Percentiles rank a stretch among this genome's conserved stretches.
Evolutionary conservation across 768 basidiomycete species (phyloP).

Genomic region (Psilocybe sp.): DNA sequence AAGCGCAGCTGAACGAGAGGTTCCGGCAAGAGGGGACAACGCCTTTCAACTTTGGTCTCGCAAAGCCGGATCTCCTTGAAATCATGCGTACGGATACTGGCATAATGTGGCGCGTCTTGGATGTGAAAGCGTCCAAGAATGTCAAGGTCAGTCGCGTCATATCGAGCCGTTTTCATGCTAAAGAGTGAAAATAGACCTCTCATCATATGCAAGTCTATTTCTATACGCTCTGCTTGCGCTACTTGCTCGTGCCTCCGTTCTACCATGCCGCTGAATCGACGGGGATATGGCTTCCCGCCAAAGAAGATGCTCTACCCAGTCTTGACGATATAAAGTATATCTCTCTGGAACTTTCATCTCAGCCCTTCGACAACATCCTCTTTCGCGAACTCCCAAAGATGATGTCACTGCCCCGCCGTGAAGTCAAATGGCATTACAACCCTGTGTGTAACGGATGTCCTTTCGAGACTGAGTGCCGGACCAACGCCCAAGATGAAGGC

Average conservation of each 20-base stretch:
- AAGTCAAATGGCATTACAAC: constrained; percentile 48
- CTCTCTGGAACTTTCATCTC: constrained; percentile 33
- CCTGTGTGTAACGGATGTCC: constrained; percentile 44
- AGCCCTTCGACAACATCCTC: constrained; percentile 39
- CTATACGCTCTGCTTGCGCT: constrained; percentile 41
- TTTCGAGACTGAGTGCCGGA: constrained; percentile 34
- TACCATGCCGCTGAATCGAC: constrained; percentile 33
- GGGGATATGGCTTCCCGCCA: constrained; percentile 46
- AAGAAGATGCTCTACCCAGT: constrained; percentile 33
- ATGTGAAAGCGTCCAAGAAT: constrained; percentile 45
- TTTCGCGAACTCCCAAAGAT: constrained; percentile 42
- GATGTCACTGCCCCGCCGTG: constrained; percentile 27
- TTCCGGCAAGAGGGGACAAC: constrained; percentile 27
- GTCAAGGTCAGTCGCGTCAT: constrained; percentile 36
- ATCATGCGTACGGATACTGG: constrained; percentile 30
- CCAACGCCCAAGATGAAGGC: constrained; percentile 30
- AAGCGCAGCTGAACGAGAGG: constrained; percentile 26
- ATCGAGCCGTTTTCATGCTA: background rate
- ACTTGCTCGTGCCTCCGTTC: constrained; percentile 31
- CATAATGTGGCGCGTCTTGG: constrained; percentile 45
- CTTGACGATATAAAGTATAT: constrained; percentile 39
- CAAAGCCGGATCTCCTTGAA: constrained; percentile 50
- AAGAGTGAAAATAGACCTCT: constrained; percentile 31
- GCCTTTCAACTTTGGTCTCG: constrained; percentile 40
- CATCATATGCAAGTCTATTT: constrained; percentile 54